Percentiles rank a stretch among this genome's conserved stretches.
Conservation (phyloP, 768 basidiomycete genomes). For the Dioszegia aurantiaca region DNA sequence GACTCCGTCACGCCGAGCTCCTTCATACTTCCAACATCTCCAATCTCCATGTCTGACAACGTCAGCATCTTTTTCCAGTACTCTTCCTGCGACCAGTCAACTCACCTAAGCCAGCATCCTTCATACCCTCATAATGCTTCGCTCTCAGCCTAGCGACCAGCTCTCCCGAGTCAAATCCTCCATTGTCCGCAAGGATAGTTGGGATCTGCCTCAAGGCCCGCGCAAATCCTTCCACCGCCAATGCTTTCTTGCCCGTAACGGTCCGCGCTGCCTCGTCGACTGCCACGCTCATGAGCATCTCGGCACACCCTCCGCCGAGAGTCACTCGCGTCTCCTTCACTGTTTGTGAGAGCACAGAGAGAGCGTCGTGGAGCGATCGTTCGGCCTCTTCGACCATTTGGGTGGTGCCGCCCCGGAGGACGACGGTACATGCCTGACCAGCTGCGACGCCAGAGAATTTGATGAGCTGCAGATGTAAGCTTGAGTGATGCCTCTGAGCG, state of each 20-base stretch:
- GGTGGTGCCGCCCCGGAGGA: slow-evolving; percentile 91
- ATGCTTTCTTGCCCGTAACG: slow-evolving; percentile 89
- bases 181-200: slow-evolving; percentile 94
- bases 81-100: slow-evolving; percentile 1
- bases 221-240: slow-evolving; percentile 89
- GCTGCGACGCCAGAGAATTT: slow-evolving; percentile 99
- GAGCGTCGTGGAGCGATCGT: slow-evolving; percentile 92
- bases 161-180: slow-evolving; percentile 95
- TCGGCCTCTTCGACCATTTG: slow-evolving; percentile 99
- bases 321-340: slow-evolving; percentile 94
- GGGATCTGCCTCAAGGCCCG: slow-evolving; percentile 81
- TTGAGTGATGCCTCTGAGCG: too few relatives aligned
- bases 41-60: slow-evolving; percentile 79
- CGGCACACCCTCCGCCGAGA: slow-evolving; percentile 93
- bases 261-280: slow-evolving; percentile 82
- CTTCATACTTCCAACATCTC: slow-evolving; percentile 80
- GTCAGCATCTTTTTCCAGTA: neutral
- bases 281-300: slow-evolving; percentile 95
- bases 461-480: slow-evolving; percentile 67
- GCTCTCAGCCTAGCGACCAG: slow-evolving; percentile 84
- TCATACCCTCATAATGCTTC: slow-evolving; percentile 84
- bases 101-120: slow-evolving; percentile 83
- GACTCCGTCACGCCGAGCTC: slow-evolving; percentile 88
- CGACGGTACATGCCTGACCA: slow-evolving; percentile 95
- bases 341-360: slow-evolving; percentile 94